phyloP scores from a whole-genome alignment of 768 basidiomycete genomes.

The Agaricus blazei region DNA sequence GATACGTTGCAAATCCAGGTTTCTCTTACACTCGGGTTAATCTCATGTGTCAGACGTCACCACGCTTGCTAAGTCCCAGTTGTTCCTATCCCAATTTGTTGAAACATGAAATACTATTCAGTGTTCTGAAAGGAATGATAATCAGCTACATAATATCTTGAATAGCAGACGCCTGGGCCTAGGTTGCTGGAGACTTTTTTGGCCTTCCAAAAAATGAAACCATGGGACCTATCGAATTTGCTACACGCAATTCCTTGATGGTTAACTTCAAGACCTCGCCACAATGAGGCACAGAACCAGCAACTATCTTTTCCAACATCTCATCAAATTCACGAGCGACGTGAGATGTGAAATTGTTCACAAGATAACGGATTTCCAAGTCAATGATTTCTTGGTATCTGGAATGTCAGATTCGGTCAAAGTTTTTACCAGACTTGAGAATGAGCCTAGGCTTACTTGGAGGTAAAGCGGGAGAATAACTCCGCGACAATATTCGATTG shows the following conservation, averaged over 20 bases:
- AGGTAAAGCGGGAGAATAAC: slow-evolving; percentile 10
- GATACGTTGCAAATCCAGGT: no score
- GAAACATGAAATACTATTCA: no score
- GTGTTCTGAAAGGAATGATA: no score
- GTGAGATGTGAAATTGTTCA: neutral
- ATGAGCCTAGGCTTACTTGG: slow-evolving; percentile 1
- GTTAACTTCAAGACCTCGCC: neutral
- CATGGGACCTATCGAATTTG: neutral
- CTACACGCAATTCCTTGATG: slow-evolving; percentile 1
- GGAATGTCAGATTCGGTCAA: neutral
- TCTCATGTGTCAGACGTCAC: no score
- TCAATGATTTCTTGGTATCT: slow-evolving; percentile 9
- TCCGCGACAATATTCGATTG: no score
- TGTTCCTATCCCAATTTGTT: no score
- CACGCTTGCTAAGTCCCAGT: no score
- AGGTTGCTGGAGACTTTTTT: no score
- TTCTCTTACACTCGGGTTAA: no score
- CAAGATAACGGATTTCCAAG: slow-evolving; percentile 1
- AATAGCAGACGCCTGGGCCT: no score
- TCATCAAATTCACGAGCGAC: slow-evolving; percentile 6
- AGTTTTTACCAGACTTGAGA: neutral
- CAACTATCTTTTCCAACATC: neutral
- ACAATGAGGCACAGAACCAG: neutral
- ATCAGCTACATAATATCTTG: no score
- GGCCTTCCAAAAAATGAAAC: no score